A percentile compares a stretch with the other conserved stretches of the same genome.
Conservation (phyloP, 2,329 filamentous ascomycete species). For the Xylariales sp. region DNA sequence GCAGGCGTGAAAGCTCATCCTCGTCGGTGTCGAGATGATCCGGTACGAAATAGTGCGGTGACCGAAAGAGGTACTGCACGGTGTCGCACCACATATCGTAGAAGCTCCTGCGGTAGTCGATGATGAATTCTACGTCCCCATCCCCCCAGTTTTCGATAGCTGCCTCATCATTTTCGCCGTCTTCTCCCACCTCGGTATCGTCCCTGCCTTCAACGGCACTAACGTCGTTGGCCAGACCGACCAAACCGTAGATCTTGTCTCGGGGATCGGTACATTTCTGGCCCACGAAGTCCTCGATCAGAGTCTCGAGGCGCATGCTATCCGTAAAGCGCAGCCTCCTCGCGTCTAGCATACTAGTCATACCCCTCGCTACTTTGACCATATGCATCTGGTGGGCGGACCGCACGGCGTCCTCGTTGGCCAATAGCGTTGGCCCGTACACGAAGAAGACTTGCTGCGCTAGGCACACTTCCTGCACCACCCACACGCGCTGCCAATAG, state of each 20-base stretch:
- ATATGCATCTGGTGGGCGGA: not conserved
- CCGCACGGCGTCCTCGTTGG: not conserved
- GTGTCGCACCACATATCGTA: slow-evolving; percentile 27
- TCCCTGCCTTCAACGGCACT: slow-evolving; percentile 5
- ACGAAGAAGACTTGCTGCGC: slow-evolving; percentile 19
- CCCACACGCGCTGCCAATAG: slow-evolving; percentile 28
- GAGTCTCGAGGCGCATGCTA: slow-evolving; percentile 19
- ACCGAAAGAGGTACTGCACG: slow-evolving; percentile 21
- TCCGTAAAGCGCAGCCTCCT: slow-evolving; percentile 1
- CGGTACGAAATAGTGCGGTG: slow-evolving; percentile 20
- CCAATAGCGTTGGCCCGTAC: slow-evolving; percentile 19
- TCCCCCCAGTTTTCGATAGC: not conserved
- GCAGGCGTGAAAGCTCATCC: slow-evolving; percentile 6
- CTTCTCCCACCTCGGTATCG: not conserved
- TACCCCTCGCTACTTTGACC: slow-evolving; percentile 1
- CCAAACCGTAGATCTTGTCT: slow-evolving; percentile 23
- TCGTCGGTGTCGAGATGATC: slow-evolving; percentile 9
- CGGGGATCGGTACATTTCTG: slow-evolving; percentile 22
- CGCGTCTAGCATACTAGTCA: slow-evolving; percentile 16
- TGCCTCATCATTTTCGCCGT: not conserved
- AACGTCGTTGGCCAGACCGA: slow-evolving; percentile 28
- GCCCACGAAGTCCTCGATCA: slow-evolving; percentile 24
- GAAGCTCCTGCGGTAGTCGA: slow-evolving; percentile 29
- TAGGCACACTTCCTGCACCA: slow-evolving; percentile 25
- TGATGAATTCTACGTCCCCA: slow-evolving; percentile 13